Conservation (phyloP, 106 monocot genomes). For the Xerophyta viscosa region DNA sequence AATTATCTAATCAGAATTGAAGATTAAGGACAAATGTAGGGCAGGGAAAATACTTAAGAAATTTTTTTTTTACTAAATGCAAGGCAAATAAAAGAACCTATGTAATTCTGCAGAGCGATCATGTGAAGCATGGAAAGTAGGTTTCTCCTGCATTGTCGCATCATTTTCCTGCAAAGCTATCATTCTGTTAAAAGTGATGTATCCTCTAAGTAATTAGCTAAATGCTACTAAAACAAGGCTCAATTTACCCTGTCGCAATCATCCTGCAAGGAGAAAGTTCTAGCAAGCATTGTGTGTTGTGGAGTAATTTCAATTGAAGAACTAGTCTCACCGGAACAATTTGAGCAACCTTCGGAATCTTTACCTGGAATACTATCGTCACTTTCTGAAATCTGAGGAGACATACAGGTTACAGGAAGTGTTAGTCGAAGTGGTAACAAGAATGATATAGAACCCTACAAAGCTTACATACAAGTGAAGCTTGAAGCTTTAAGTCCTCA, state of each 20-base stretch:
- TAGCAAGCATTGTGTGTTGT: constrained; percentile 8
- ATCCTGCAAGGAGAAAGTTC: constrained; percentile 23
- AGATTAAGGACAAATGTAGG: neutral
- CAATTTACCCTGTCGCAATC: constrained; percentile 18
- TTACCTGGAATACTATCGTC: constrained; percentile 25
- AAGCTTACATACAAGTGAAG: constrained; percentile 33
- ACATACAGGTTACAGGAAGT: neutral
- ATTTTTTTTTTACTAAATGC: neutral
- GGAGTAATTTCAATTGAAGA: constrained; percentile 14
- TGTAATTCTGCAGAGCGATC: constrained; percentile 17
- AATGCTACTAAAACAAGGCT: neutral
- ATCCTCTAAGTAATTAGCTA: neutral
- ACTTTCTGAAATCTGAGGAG: constrained; percentile 33
- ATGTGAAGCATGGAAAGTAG: constrained; percentile 7
- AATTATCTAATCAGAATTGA: too few relatives aligned
- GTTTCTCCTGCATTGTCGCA: constrained; percentile 11
- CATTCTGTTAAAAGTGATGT: constrained; percentile 3
- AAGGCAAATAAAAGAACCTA: constrained; percentile 18
- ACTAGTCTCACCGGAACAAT: too few relatives aligned
- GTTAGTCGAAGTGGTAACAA: neutral
- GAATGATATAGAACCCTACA: neutral
- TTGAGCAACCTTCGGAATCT: constrained; percentile 18
- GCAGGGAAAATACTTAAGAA: neutral
- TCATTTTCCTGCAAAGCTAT: constrained; percentile 31
- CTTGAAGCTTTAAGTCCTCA: constrained; percentile 47